Evolutionary conservation across 169 alveolate species (phyloP).

Genomic region (Eimeria acervulina): DNA sequence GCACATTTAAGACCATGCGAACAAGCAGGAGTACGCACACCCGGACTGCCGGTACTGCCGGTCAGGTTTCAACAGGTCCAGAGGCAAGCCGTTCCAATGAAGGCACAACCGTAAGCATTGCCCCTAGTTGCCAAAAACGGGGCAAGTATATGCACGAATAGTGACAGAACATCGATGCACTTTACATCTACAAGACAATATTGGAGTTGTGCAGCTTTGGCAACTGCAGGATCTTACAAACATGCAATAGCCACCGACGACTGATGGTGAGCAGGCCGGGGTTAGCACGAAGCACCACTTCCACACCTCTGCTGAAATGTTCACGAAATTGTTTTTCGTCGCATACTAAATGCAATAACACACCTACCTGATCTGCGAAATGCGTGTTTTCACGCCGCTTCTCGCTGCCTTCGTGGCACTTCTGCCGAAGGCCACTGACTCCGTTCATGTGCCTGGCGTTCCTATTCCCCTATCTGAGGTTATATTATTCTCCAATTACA

Average conservation of each 20-base stretch:
- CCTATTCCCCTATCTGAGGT: background rate
- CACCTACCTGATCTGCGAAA: background rate
- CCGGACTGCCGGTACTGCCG: too few relatives aligned
- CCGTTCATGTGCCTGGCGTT: background rate
- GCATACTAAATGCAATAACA: background rate
- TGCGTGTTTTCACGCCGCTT: background rate
- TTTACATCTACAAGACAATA: background rate
- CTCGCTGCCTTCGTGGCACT: constrained; percentile 20
- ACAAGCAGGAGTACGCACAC: too few relatives aligned
- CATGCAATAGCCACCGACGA: background rate
- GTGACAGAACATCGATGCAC: background rate
- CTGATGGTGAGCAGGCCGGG: background rate
- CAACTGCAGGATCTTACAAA: background rate
- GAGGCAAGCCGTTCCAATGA: background rate
- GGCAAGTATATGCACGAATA: background rate
- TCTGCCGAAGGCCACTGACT: background rate
- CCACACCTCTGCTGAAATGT: background rate
- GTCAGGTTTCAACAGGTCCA: background rate
- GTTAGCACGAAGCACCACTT: background rate
- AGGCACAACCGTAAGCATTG: background rate
- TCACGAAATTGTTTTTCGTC: background rate
- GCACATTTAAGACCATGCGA: background rate
- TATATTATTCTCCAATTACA: background rate
- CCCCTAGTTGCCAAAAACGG: background rate
- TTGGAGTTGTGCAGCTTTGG: background rate